Evolutionary conservation across 1,284 basidiomycete genomes (phyloP), one percentile per base, ranked within the genome.

Genomic region (Cryptococcus floricola): DNA sequence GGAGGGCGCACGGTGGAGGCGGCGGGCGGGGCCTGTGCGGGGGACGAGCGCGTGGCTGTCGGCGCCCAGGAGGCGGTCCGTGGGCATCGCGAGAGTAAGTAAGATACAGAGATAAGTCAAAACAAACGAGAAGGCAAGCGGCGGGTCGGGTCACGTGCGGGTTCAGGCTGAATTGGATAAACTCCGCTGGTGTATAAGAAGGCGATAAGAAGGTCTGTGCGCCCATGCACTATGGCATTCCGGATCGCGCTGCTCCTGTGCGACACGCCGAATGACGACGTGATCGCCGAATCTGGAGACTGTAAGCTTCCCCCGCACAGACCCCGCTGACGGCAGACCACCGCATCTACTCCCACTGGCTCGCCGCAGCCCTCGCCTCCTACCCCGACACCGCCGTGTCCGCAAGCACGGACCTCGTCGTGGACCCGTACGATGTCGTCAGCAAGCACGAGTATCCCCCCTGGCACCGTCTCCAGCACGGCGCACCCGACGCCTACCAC

Each of bases 401-500:
- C 1, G 46, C 50, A 38, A 60, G 61, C 42, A 67, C 52, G 14
- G 70, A 76, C 48, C 66, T 82, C 12, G 65, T 75, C 10, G 56
- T 83, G 1, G 77, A 80, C 45, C 76, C 77, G 10, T 83, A 78
- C 64, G 78, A 83, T 58, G 81, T 80, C 0, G 77, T 80, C 7
- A 64, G 73, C 25, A 69, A 70, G 59, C 62, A 61, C 47, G 74
- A 80, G 54, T 80, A 78, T 47, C 82, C 82, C 0, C 56, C 73
- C 4, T 66, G 70, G 38, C 73, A 74, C 0, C 65, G 69, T 48
- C 65, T 83, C 2, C 61, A 59, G 18, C 60, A 77, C 12, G 78
- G 76, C 23, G 55, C 57, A 13, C 41, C 57, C 3, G 60, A 69
- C 23, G 58, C 56, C 4, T 76, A 75, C n/a, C 77, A 81, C 53